Base-by-base conservation (phyloP, 768 basidiomycete genomes). In the Podaxis sp. region DNA sequence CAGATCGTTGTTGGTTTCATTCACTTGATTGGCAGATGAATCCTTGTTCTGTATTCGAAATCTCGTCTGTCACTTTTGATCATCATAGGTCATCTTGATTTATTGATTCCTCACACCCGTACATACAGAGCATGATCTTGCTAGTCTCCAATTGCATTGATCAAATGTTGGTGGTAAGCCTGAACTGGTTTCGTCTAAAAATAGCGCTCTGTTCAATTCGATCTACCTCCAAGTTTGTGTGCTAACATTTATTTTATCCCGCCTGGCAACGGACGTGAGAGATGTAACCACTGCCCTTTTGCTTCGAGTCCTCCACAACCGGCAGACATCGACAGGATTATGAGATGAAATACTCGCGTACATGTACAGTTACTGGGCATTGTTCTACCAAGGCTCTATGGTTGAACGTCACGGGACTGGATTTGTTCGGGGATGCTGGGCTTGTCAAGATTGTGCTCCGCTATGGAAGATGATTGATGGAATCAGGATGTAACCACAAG, bases 11-110 rank as follows among this genome's bases (percentile, higher is more conserved):
- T 48, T 55, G 35, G 52, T 54, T 37, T 44, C 18, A 48, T 27
- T 36, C 28, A 9, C 7, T 42, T 61, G 44, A 61, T 61, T 55
- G 59, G 46, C 52, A 61, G 52, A 61, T 61, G 52, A 46, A 23
- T 11, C 40, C 28, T 44, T 16, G n/a, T 16, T 25, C 27, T 44
- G 27, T 21, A 27, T 42, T 21, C 44, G n/a, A 54, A 54, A 36
- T 10, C 37, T 37, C 16, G 6, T 40, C 9, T 10, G 42, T 55
- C 38, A 55, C 55, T 10, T 10, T 35, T 56, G 42, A 56, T 44
- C 42, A 44, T 18, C n/a, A 44, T 42, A 44, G 42, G 7, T 2
- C 42, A 6, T 44, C 42, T 18, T 18, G 42, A 44, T 44, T 16
- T 44, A 9, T 32, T 32, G 32, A 32, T 42, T 38, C 25, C 14